Conservation (phyloP, 805 yeast species). For the Yamadazyma scolyti region DNA sequence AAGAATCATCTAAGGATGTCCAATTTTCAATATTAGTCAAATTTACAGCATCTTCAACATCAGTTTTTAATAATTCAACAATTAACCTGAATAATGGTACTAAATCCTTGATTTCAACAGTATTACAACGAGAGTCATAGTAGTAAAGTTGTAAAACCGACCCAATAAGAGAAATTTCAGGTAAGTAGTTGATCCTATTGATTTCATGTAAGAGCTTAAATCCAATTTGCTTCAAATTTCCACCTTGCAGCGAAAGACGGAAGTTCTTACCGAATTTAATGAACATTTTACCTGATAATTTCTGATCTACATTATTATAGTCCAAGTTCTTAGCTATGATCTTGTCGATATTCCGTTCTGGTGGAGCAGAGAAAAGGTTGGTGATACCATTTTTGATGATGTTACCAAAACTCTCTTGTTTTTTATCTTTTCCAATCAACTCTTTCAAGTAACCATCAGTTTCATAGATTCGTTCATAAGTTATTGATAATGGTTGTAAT, state of each 20-base stretch:
- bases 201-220: slow-evolving; percentile 51
- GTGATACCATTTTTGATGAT: slow-evolving; percentile 34
- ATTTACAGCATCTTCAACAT: slow-evolving; percentile 20
- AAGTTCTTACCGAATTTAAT: slow-evolving; percentile 32
- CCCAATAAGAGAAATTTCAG: slow-evolving; percentile 54
- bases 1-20: slow-evolving; percentile 14
- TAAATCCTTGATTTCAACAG: slow-evolving; percentile 17
- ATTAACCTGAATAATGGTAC: slow-evolving; percentile 28
- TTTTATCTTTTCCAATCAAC: slow-evolving; percentile 54
- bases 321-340: slow-evolving; percentile 5
- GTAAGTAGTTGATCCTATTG: slow-evolving; percentile 46
- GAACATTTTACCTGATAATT: slow-evolving; percentile 34
- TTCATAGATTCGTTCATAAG: slow-evolving; percentile 59
- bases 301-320: slow-evolving; percentile 9
- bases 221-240: slow-evolving; percentile 46
- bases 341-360: slow-evolving; percentile 4
- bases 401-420: slow-evolving; percentile 44
- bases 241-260: slow-evolving; percentile 15
- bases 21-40: slow-evolving; percentile 16
- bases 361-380: slow-evolving; percentile 19
- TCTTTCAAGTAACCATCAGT: slow-evolving; percentile 52
- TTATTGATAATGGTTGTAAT: slow-evolving; percentile 54
- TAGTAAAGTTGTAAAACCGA: slow-evolving; percentile 27
- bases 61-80: slow-evolving; percentile 16
- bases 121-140: slow-evolving; percentile 15